Base-by-base conservation (phyloP, 371 early-diverging fungal species). In the Mucor plumbeus region DNA sequence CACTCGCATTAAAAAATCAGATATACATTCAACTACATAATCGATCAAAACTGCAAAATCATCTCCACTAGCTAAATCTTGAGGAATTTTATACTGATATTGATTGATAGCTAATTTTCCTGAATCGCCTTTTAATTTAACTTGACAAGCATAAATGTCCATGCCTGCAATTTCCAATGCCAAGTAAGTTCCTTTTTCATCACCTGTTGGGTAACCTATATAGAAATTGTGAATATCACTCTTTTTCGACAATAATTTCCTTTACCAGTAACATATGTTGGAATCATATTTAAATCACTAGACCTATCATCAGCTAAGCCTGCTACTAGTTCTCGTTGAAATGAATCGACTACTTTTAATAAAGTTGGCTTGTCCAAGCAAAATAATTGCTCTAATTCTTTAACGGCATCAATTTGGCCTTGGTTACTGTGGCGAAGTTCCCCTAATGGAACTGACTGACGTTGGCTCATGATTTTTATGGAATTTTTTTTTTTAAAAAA, bases 161-260 rank as follows among this genome's bases (percentile, higher is more conserved):
- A 95, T 92, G 35, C 96, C 97, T 38, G 94, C 95, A 62, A 97
- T 86, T 77, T 97, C 98, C 57, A 97, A 85, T 33, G 96, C 96
- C 48, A 97, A 80, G 78, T 88, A 95, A n/a, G 89, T 87, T 21
- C 96, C 97, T 39, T 86, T 89, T 67, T 97, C 97, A 60, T 85
- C 71, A 21, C 97, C 97, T 31, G 88, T 90, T n/a, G 97, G 97
- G 26, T 90, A 76, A 4, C 84, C 84, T 83, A 64, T 19, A 19
- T 21, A 36, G 31, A 59, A 26, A 5, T 5, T 11, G n/a, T n/a
- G 5, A 35, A 31, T 31, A 33, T 19, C 36, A 9, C 40, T 56
- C 14, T n/a, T 50, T 50, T n/a, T 41, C 21, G 35, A 53, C 34
- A 41, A 44, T 19, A 53, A 38, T 44, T 39, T 59, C 50, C 19